Conservation (phyloP, 441 rosid species). For the Viola pubescens region DNA sequence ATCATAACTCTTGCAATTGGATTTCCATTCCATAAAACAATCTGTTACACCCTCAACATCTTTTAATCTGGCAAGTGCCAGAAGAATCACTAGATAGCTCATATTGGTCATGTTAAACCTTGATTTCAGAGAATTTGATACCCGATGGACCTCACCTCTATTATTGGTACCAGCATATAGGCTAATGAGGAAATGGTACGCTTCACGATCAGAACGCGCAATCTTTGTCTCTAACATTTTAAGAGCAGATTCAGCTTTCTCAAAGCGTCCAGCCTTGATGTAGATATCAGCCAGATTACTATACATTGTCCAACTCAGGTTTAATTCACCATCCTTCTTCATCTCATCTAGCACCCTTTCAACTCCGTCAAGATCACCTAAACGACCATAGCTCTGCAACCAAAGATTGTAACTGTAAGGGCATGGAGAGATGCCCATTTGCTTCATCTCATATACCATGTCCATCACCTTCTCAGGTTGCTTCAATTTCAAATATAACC, state of each 20-base stretch:
- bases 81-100: conserved; percentile 52
- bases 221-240: conserved; percentile 45
- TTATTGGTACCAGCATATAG: conserved; percentile 49
- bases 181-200: conserved; percentile 63
- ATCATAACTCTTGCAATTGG: conserved; percentile 45
- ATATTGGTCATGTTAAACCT: conserved; percentile 34
- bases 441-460: conserved; percentile 48
- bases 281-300: conserved; percentile 53
- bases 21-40: conserved; percentile 62
- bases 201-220: conserved; percentile 39
- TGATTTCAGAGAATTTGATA: conserved; percentile 49
- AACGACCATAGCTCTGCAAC: conserved; percentile 55
- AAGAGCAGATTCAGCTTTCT: conserved; percentile 60
- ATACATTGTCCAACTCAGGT: conserved; percentile 41
- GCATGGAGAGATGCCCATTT: conserved; percentile 28
- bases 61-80: conserved; percentile 46
- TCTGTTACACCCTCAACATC: conserved; percentile 42
- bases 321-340: conserved; percentile 19
- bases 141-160: conserved; percentile 43
- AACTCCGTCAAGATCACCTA: conserved; percentile 49
- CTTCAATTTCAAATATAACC: conserved; percentile 43
- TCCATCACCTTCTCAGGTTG: conserved; percentile 49
- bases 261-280: conserved; percentile 46
- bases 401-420: conserved; percentile 30
- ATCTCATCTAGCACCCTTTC: conserved; percentile 50